Evolutionary conservation across 371 early-diverging fungal species (phyloP).

Genomic region (Mortierella polycephala): DNA sequence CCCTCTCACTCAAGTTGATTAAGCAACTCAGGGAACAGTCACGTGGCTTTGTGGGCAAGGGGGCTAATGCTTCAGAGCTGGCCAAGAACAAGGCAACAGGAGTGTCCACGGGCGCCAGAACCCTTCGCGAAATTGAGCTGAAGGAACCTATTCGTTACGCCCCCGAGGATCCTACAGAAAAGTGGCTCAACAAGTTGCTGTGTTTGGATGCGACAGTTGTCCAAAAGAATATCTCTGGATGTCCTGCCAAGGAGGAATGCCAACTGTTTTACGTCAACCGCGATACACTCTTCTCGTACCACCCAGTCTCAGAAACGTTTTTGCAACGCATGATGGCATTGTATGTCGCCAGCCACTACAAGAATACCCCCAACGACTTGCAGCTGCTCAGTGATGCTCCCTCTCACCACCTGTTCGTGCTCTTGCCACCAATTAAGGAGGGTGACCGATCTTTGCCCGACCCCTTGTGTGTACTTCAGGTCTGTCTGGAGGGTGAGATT

Average conservation of each 20-base stretch:
- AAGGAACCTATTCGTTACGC: conserved; percentile 98
- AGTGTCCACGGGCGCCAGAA: conserved; percentile 72
- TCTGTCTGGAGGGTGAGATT: conserved; percentile 96
- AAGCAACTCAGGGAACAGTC: conserved; percentile 94
- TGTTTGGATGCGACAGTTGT: conserved; percentile 91
- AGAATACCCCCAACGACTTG: conserved; percentile 99
- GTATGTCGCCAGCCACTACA: conserved; percentile 99
- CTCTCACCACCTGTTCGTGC: conserved; percentile 98
- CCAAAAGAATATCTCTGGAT: conserved; percentile 82
- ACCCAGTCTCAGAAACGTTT: conserved; percentile 96
- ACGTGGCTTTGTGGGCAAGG: conserved; percentile 76
- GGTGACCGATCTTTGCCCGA: conserved; percentile 85
- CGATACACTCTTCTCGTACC: conserved; percentile 95
- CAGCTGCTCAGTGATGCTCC: conserved; percentile 98
- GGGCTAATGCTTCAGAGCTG: conserved; percentile 57
- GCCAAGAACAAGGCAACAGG: conserved; percentile 59
- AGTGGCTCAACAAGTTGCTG: conserved; percentile 96
- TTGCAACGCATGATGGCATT: conserved; percentile 97
- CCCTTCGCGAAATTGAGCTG: conserved; percentile 90
- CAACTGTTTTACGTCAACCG: conserved; percentile 96
- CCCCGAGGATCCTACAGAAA: conserved; percentile 93
- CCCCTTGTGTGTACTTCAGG: conserved; percentile 94
- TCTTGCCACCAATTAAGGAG: conserved; percentile 88
- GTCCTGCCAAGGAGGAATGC: conserved; percentile 95
- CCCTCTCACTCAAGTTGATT: conserved; percentile 95